phyloP scores from a whole-genome alignment of 441 rosid genomes.

The Bocquillonia castaneifolia region DNA sequence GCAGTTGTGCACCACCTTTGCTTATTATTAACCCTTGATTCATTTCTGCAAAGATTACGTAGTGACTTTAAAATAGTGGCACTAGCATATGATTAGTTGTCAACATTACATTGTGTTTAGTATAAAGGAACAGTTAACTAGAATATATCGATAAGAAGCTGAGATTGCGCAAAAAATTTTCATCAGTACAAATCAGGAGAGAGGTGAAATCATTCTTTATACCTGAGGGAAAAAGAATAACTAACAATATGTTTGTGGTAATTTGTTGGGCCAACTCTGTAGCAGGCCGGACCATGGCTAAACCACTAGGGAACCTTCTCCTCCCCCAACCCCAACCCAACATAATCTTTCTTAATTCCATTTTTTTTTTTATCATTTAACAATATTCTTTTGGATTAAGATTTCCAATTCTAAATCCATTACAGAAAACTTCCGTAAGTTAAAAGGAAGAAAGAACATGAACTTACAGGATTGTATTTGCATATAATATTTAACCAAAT shows the following conservation, averaged over 20 bases:
- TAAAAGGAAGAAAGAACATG: no score
- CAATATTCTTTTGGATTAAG: no score
- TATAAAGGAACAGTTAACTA: no score
- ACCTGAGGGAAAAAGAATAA: background rate
- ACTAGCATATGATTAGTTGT: no score
- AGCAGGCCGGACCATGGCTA: background rate
- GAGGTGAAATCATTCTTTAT: background rate
- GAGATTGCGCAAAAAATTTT: background rate
- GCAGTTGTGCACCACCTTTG: conserved; percentile 75
- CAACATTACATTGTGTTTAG: no score
- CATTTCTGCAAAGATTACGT: conserved; percentile 40
- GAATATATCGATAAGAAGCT: background rate
- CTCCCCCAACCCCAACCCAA: no score
- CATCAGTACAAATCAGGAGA: background rate
- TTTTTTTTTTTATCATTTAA: no score
- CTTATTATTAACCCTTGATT: conserved; percentile 84
- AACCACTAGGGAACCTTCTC: no score
- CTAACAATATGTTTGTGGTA: background rate
- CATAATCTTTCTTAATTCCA: background rate
- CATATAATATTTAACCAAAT: background rate
- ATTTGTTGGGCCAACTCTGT: background rate
- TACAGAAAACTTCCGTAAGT: no score
- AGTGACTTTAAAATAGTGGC: background rate
- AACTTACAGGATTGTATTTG: no score
- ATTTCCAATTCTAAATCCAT: no score